A percentile compares a stretch with the other conserved stretches of the same genome.
These are phyloP conservation scores for grape (Vitis vinifera) DNA, from an alignment of 164 flowering plant species.

Conservation along the genomic window DNA sequence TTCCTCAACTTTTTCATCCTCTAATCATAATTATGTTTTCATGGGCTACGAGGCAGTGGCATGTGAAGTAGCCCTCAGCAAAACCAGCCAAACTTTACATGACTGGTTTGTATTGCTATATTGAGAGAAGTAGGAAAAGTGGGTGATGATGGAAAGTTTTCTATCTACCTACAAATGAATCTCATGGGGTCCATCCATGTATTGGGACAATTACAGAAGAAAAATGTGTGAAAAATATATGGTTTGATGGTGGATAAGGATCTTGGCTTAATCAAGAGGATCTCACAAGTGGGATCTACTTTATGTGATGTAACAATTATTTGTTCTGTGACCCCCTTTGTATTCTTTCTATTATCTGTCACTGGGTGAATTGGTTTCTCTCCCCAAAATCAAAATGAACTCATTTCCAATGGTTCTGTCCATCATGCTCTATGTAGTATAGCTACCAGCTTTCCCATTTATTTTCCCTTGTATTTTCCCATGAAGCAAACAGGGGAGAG, in stretches of 20 bases:
- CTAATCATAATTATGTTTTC: not conserved
- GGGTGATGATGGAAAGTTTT: constrained; percentile 3
- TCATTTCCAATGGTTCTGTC: no score
- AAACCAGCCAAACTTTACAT: not conserved
- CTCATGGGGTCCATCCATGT: constrained; percentile 3
- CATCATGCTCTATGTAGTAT: no score
- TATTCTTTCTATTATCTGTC: no score
- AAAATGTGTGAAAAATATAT: not conserved
- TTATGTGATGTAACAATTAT: no score
- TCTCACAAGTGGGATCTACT: not conserved
- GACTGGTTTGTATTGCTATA: not conserved
- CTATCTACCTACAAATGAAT: constrained; percentile 7
- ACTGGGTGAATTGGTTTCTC: no score
- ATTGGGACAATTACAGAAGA: not conserved
- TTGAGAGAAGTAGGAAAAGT: not conserved
- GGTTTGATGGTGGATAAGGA: not conserved
- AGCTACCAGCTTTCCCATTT: no score
- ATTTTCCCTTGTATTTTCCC: no score
- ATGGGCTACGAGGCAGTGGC: not conserved
- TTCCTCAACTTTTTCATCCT: not conserved
- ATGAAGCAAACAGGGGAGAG: no score
- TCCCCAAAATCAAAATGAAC: no score
- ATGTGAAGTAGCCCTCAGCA: constrained; percentile 10
- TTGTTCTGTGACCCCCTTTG: no score
- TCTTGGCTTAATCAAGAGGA: not conserved